Base-by-base conservation (phyloP, 768 basidiomycete genomes). In the Steccherinum ochraceum region DNA sequence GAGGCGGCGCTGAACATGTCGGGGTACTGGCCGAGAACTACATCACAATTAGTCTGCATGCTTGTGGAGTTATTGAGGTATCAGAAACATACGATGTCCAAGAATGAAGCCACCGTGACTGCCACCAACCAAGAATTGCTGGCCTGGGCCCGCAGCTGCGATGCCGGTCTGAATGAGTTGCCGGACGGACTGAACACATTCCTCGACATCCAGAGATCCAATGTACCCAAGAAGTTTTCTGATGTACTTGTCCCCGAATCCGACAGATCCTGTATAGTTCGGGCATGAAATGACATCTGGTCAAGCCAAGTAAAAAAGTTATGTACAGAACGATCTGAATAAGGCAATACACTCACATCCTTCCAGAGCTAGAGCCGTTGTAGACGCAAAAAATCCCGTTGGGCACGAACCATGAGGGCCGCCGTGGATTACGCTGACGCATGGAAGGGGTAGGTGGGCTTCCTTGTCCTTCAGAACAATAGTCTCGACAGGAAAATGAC, bases 31-130 rank as follows among this genome's bases (percentile, higher is more conserved):
- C 81, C 81, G 16, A 85, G 78, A 11, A 89, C 84, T 86, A 39
- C 7, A 39, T 30, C 46, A 40, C 20, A 2, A 18, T 39, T 46
- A 24, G 50, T 20, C n/a, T 27, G n/a, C 40, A 18, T 30, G n/a
- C 23, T 18, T 23, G 12, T 12, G 30, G n/a, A 39, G 23, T 45
- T 30, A 16, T 16, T 13, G 5, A 24, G 53, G 18, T 35, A 49
- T 26, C 5, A 49, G 20, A 19, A n/a, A 69, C 81, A 55, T 58
- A 84, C 81, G 65, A 57, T 84, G 83, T 0, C 72, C 76, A 1
- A 74, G 55, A 12, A 86, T 67, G 61, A 83, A 87, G 1, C 86
- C 86, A 0, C 85, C 85, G 52, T 89, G 87, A 43, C 80, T 83
- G 39, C 86, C 86, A 3, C 86, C 86, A 46, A 68, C 68, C 1